Evolutionary conservation across 192 early-diverging fungal species (phyloP).

Genomic region (Entrophospora sp.): DNA sequence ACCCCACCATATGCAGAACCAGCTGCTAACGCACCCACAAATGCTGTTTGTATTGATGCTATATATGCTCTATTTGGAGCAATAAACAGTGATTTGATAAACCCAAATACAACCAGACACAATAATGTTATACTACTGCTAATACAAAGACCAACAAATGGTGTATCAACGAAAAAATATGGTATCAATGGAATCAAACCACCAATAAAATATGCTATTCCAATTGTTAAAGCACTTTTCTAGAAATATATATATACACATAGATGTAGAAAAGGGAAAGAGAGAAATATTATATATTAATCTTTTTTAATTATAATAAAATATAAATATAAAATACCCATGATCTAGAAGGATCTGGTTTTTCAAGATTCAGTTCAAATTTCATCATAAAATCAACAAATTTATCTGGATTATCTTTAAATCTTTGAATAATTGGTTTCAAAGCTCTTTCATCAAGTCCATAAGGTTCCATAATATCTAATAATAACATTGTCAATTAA

Average conservation of each 20-base stretch:
- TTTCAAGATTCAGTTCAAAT: slow-evolving; percentile 53
- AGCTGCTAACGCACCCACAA: slow-evolving; percentile 41
- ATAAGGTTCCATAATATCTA: slow-evolving; percentile 53
- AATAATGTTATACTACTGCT: slow-evolving; percentile 46
- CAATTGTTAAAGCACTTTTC: slow-evolving; percentile 52
- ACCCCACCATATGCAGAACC: slow-evolving; percentile 11
- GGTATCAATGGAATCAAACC: slow-evolving; percentile 58
- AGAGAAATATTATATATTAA: background rate
- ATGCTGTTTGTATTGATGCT: slow-evolving; percentile 36
- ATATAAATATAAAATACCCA: slow-evolving; percentile 27
- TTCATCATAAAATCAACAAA: slow-evolving; percentile 73
- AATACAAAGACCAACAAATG: slow-evolving; percentile 32
- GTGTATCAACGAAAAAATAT: slow-evolving; percentile 39
- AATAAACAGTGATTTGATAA: slow-evolving; percentile 40
- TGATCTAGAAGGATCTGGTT: slow-evolving; percentile 43
- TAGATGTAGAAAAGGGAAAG: background rate
- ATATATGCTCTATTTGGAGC: slow-evolving; percentile 31
- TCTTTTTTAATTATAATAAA: background rate
- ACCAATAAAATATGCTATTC: slow-evolving; percentile 51
- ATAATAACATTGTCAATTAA: background rate
- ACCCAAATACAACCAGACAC: slow-evolving; percentile 52
- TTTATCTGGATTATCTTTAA: slow-evolving; percentile 40
- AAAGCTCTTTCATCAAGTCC: slow-evolving; percentile 41
- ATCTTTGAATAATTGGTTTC: slow-evolving; percentile 41
- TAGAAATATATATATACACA: slow-evolving; percentile 13